Conservation (phyloP, 164 flowering plant genomes). For the Dillenia suffruticosa region DNA sequence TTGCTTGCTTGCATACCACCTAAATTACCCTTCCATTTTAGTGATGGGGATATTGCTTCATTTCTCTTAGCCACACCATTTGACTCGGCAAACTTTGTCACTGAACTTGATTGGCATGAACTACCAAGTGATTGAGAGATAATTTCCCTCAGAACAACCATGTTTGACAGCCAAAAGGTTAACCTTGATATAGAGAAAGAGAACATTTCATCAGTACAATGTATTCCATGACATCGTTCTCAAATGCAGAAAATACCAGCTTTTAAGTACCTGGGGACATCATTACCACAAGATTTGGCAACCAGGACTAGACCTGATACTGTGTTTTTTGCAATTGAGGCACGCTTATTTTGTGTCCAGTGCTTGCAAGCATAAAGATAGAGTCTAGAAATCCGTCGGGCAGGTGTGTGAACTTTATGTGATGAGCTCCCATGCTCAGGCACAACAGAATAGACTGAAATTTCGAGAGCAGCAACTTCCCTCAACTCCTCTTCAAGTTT, state of each 20-base stretch:
- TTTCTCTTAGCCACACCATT: slow-evolving; percentile 38
- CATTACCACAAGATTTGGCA: slow-evolving; percentile 88
- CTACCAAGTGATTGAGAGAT: slow-evolving; percentile 79
- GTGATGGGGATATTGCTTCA: slow-evolving; percentile 33
- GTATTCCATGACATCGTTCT: slow-evolving; percentile 4
- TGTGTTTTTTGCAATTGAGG: slow-evolving; percentile 80
- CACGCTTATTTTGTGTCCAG: slow-evolving; percentile 76
- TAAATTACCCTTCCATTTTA: slow-evolving; percentile 45
- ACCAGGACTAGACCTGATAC: slow-evolving; percentile 86
- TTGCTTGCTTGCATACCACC: slow-evolving; percentile 41
- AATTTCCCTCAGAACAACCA: slow-evolving; percentile 80
- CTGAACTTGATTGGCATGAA: slow-evolving; percentile 40
- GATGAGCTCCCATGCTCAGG: slow-evolving; percentile 98
- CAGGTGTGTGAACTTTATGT: slow-evolving; percentile 97
- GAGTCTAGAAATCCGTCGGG: slow-evolving; percentile 92
- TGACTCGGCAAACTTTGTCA: slow-evolving; percentile 29
- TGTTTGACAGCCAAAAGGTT: slow-evolving; percentile 94
- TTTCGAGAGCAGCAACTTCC: slow-evolving; percentile 95
- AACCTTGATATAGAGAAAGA: slow-evolving; percentile 43
- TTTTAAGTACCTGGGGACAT: slow-evolving; percentile 75
- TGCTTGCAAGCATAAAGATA: slow-evolving; percentile 94
- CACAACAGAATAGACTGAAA: slow-evolving; percentile 87
- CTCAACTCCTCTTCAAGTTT: slow-evolving; percentile 90
- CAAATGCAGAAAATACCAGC: background rate
- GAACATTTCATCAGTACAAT: background rate